These are phyloP conservation scores for Proliferodiscus dingleyae DNA, from an alignment of 2,329 filamentous ascomycete species.

Conservation along the genomic window DNA sequence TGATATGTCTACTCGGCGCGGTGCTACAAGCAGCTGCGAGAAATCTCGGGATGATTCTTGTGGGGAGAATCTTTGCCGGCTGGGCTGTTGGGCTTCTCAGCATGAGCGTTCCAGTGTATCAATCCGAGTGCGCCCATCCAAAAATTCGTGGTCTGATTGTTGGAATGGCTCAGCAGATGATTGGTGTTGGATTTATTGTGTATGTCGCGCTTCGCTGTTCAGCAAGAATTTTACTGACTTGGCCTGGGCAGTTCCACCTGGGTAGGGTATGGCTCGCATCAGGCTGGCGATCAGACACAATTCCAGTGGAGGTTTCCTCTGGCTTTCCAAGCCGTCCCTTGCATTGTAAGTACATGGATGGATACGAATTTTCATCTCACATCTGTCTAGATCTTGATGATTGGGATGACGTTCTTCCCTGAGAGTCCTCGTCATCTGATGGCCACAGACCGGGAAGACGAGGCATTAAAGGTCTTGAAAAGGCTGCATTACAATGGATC, in stretches of 20 bases:
- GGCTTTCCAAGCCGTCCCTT: slow-evolving; percentile 62
- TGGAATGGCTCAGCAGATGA: slow-evolving; percentile 60
- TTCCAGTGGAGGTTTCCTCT: slow-evolving; percentile 28
- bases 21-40: slow-evolving; percentile 54
- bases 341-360: slow-evolving; percentile 39
- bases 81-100: slow-evolving; percentile 54
- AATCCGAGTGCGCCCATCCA: slow-evolving; percentile 61
- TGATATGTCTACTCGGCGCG: slow-evolving; percentile 55
- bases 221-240: slow-evolving; percentile 17
- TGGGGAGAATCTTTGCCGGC: slow-evolving; percentile 53
- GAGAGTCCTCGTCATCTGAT: slow-evolving; percentile 72
- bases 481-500: slow-evolving; percentile 63
- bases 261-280: slow-evolving; percentile 48
- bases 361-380: slow-evolving; percentile 29
- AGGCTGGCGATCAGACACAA: slow-evolving; percentile 10
- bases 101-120: slow-evolving; percentile 62
- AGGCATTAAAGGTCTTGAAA: slow-evolving; percentile 63
- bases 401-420: slow-evolving; percentile 67
- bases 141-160: slow-evolving; percentile 58
- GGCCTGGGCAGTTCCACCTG: slow-evolving; percentile 52
- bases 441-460: slow-evolving; percentile 59
- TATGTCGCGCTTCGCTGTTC: slow-evolving; percentile 6
- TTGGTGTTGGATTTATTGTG: slow-evolving; percentile 50
- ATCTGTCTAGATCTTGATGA: slow-evolving; percentile 38
- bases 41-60: slow-evolving; percentile 50